Percentiles rank a stretch among this genome's conserved stretches.
Evolutionary conservation across 2,329 filamentous ascomycete genomes (phyloP).

Genomic region (Rhexocercosporidium sp.): DNA sequence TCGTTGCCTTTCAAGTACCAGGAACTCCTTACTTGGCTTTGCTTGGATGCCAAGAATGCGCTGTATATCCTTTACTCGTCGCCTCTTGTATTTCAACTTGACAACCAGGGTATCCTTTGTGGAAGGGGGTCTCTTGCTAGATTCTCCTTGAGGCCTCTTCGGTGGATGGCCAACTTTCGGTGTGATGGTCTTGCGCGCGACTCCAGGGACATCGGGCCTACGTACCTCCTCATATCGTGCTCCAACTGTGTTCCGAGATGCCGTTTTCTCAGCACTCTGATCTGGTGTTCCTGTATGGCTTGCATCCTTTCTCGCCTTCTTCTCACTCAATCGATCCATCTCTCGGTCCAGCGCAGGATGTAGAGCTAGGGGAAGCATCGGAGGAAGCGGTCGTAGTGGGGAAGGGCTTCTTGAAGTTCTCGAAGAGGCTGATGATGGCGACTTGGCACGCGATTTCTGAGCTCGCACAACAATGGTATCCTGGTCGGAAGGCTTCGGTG

Average conservation of each 20-base stretch:
- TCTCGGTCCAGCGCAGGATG: constrained; percentile 41
- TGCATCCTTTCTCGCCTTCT: constrained; percentile 24
- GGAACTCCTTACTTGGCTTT: constrained; percentile 27
- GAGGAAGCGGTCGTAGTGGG: constrained; percentile 37
- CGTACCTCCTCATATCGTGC: constrained; percentile 41
- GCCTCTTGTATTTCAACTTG: constrained; percentile 41
- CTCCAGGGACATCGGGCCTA: constrained; percentile 40
- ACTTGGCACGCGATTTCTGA: constrained; percentile 19
- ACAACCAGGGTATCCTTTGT: constrained; percentile 32
- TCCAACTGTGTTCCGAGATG: constrained; percentile 38
- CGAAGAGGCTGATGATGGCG: constrained; percentile 4
- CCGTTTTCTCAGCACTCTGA: constrained; percentile 10
- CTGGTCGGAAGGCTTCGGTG: constrained; percentile 25
- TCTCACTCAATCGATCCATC: constrained; percentile 34
- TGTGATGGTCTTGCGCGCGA: constrained; percentile 40
- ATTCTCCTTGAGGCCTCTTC: constrained; percentile 34
- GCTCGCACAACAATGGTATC: constrained; percentile 30
- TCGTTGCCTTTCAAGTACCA: constrained; percentile 28
- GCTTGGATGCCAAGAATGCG: constrained; percentile 37
- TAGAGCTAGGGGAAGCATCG: constrained; percentile 40
- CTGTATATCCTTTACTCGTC: constrained; percentile 33
- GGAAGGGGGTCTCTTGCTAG: constrained; percentile 25
- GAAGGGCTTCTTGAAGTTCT: constrained; percentile 14
- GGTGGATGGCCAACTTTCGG: constrained; percentile 41
- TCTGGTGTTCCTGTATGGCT: neutral